phyloP scores from a whole-genome alignment of 2,329 filamentous ascomycete species.

The Ploettnerulaceae sp. region DNA sequence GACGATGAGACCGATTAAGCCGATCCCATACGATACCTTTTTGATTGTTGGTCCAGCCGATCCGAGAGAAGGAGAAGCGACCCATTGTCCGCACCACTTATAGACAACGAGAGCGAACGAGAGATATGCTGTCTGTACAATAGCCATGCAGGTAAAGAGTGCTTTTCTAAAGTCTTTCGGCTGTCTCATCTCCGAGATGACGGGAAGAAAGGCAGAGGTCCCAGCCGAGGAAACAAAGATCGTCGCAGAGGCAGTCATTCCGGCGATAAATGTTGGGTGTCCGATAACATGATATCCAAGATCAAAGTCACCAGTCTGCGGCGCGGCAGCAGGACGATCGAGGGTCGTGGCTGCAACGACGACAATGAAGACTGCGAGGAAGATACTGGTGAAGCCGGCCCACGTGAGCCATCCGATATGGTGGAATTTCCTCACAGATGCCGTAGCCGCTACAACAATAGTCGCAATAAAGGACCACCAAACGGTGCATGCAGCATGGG shows the following conservation, averaged over 20 bases:
- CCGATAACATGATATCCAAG: conserved; percentile 54
- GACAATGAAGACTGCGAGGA: conserved; percentile 49
- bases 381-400: conserved; percentile 54
- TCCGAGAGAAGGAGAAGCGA: conserved; percentile 57
- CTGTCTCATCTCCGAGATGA: conserved; percentile 60
- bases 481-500: conserved; percentile 54
- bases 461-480: conserved; percentile 52
- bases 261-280: conserved; percentile 52
- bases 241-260: conserved; percentile 52
- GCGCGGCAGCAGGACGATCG: conserved; percentile 56
- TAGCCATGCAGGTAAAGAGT: conserved; percentile 52
- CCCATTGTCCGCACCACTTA: conserved; percentile 48
- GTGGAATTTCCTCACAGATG: conserved; percentile 53
- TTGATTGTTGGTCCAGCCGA: conserved; percentile 55
- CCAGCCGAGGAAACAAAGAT: conserved; percentile 57
- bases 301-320: conserved; percentile 53
- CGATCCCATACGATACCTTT: conserved; percentile 57
- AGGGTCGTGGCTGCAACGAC: conserved; percentile 51
- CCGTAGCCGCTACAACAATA: conserved; percentile 43
- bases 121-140: conserved; percentile 54
- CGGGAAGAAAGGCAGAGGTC: conserved; percentile 56
- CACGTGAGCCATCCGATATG: conserved; percentile 59
- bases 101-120: conserved; percentile 46
- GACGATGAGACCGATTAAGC: conserved; percentile 49
- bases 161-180: conserved; percentile 57